Conservation (phyloP, 306 rosid species). For the Trichosanthes truncata region DNA sequence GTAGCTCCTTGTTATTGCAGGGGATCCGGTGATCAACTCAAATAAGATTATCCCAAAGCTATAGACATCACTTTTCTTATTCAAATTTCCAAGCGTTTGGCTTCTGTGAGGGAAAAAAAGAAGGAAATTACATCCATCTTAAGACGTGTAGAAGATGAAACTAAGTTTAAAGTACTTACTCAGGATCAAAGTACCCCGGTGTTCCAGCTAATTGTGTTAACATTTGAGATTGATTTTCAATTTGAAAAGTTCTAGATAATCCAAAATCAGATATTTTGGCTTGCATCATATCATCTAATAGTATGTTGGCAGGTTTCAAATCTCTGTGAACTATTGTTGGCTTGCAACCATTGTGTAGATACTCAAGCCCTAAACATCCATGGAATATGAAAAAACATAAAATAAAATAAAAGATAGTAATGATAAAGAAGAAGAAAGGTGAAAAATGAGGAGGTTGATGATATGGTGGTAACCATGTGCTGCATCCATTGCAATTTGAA, state of each 20-base stretch:
- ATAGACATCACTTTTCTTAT: constrained; percentile 18
- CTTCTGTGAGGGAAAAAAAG: neutral
- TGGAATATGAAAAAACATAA: neutral
- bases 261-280: constrained; percentile 49
- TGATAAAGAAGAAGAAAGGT: neutral
- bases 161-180: constrained; percentile 21
- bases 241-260: constrained; percentile 21
- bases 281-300: constrained; percentile 14
- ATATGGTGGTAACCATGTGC: constrained; percentile 12
- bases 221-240: constrained; percentile 20
- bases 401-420: neutral
- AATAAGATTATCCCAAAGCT: constrained; percentile 32
- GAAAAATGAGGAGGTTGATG: neutral
- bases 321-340: constrained; percentile 36
- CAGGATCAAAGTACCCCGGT: constrained; percentile 37
- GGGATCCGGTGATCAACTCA: constrained; percentile 19
- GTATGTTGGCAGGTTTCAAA: constrained; percentile 38
- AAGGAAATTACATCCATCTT: neutral
- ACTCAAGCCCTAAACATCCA: constrained; percentile 20
- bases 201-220: constrained; percentile 27
- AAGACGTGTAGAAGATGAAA: neutral
- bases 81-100: neutral
- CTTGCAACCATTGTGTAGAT: constrained; percentile 33
- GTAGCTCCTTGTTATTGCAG: neutral
- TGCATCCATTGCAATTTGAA: too few relatives aligned